Percentiles rank a stretch among this genome's conserved stretches.
Evolutionary conservation across 2,329 filamentous ascomycete genomes (phyloP).

Genomic region (Acarospora socialis): DNA sequence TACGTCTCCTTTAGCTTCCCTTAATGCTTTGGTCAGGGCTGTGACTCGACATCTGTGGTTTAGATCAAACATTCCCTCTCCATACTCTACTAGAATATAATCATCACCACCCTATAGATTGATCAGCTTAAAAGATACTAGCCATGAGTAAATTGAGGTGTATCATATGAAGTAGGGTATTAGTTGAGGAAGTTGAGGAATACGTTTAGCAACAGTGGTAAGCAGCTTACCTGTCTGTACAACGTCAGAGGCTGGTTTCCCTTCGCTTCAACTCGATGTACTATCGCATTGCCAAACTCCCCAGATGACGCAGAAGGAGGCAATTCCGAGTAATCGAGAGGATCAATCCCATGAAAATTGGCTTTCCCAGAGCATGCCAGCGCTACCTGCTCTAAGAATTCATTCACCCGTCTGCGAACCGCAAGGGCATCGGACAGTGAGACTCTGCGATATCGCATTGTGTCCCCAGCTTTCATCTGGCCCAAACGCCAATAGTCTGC

Average conservation of each 20-base stretch:
- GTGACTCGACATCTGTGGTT: conserved; percentile 43
- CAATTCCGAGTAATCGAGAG: conserved; percentile 18
- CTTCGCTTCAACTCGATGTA: conserved; percentile 23
- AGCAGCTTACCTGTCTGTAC: conserved; percentile 24
- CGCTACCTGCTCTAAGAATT: conserved; percentile 31
- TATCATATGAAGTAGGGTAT: neutral
- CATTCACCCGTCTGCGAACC: conserved; percentile 29
- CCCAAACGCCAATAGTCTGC: conserved; percentile 49
- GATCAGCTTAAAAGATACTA: conserved; percentile 10
- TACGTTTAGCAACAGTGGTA: neutral
- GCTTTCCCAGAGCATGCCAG: conserved; percentile 23
- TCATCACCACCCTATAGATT: conserved; percentile 33
- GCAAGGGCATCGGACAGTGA: conserved; percentile 38
- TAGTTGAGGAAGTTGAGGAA: conserved; percentile 6
- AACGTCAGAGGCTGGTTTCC: conserved; percentile 25
- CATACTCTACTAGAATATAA: conserved; percentile 44
- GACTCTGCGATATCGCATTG: conserved; percentile 35
- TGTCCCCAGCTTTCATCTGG: conserved; percentile 46
- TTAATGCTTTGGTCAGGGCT: conserved; percentile 36
- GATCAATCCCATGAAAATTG: conserved; percentile 20
- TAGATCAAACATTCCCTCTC: conserved; percentile 40
- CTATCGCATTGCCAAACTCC: conserved; percentile 19
- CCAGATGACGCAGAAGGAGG: conserved; percentile 14
- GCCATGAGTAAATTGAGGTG: neutral
- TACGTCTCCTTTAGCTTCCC: conserved; percentile 21